Conservation (phyloP, 495 filamentous ascomycete species). For the Hypoxylon lienhwacheense region DNA sequence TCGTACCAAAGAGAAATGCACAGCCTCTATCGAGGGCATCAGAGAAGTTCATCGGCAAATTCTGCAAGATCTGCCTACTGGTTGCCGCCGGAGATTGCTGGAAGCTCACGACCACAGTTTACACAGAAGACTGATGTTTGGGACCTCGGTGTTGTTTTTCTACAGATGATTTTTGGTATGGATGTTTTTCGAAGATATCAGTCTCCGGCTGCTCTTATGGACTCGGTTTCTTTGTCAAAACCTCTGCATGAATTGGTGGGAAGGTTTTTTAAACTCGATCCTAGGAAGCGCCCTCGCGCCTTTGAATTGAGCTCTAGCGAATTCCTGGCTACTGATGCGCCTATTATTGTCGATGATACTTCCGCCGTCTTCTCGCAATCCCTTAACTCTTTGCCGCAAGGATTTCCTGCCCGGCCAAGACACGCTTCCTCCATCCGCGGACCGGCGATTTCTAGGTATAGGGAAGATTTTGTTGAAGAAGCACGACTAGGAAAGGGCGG, state of each 20-base stretch:
- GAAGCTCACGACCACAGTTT: conserved; percentile 57
- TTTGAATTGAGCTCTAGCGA: conserved; percentile 89
- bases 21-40: conserved; percentile 53
- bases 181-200: conserved; percentile 73
- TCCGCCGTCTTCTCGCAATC: conserved; percentile 40
- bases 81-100: conserved; percentile 77
- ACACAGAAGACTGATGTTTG: conserved; percentile 90
- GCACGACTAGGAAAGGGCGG: conserved; percentile 89
- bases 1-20: conserved; percentile 66
- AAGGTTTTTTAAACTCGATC: conserved; percentile 79
- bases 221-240: conserved; percentile 63
- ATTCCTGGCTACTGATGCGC: conserved; percentile 69
- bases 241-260: conserved; percentile 76
- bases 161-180: conserved; percentile 93
- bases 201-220: conserved; percentile 71
- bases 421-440: conserved; percentile 54
- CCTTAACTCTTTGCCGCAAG: conserved; percentile 43
- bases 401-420: conserved; percentile 46
- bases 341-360: conserved; percentile 51
- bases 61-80: conserved; percentile 77
- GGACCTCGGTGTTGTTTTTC: conserved; percentile 85
- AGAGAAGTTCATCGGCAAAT: conserved; percentile 51
- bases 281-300: conserved; percentile 81
- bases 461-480: conserved; percentile 85
- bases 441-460: conserved; percentile 67